phyloP scores from a whole-genome alignment of 1,139 yeast genomes.

The Pneumocystis canis region DNA sequence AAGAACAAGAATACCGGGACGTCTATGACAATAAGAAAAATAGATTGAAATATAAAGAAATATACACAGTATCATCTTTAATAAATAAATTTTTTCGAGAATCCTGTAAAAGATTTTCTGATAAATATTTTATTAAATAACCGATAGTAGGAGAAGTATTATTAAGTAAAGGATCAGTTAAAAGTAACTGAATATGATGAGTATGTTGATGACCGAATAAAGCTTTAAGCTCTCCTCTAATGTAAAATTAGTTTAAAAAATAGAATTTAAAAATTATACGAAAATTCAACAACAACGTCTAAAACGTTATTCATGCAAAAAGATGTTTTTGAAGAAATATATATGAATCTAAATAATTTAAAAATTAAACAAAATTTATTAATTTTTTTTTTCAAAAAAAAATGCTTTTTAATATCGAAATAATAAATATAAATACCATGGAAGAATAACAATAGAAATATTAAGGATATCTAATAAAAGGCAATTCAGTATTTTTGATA shows the following conservation, averaged over 20 bases:
- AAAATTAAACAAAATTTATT: neutral
- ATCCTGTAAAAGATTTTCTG: constrained; percentile 18
- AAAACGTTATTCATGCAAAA: neutral
- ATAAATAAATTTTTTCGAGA: constrained; percentile 1
- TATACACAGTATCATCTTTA: constrained; percentile 7
- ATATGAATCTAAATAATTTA: neutral
- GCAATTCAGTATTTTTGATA: neutral
- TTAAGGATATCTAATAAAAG: neutral
- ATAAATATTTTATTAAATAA: constrained; percentile 15
- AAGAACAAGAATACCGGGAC: constrained; percentile 85
- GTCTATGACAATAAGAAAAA: constrained; percentile 26
- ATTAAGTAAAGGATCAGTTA: neutral
- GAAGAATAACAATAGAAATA: neutral
- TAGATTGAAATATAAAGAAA: neutral
- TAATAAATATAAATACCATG: neutral
- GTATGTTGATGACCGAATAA: neutral
- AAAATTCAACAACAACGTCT: neutral
- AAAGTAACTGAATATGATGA: neutral
- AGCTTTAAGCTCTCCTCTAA: neutral
- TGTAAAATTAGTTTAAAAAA: neutral
- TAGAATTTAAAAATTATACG: neutral
- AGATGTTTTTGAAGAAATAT: neutral
- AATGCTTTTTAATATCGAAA: neutral
- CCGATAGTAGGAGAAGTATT: constrained; percentile 1
- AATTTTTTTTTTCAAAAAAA: neutral